Percentiles rank a stretch among this genome's conserved stretches.
These are phyloP conservation scores for Capsicum chinense DNA, from an alignment of 257 asterid genomes.

Conservation along the genomic window DNA sequence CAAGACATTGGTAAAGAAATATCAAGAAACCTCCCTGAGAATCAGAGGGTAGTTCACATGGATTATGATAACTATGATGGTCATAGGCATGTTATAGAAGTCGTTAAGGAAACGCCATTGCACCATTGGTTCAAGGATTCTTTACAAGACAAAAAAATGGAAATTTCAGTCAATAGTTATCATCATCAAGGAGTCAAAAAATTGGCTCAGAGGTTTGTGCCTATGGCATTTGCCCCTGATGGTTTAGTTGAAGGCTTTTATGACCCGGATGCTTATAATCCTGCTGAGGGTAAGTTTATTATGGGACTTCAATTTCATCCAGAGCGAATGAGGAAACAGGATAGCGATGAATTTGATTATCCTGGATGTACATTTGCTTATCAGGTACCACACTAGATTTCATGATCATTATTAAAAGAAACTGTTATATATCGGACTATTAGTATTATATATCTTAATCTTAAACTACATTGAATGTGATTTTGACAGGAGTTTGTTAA, in stretches of 20 bases:
- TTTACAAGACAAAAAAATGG: conserved; percentile 51
- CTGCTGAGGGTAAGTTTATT: conserved; percentile 76
- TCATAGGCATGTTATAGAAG: conserved; percentile 62
- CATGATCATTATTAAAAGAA: background rate
- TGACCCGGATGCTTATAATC: conserved; percentile 78
- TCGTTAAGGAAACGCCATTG: conserved; percentile 67
- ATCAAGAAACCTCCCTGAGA: conserved; percentile 32
- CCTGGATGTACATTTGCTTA: conserved; percentile 68
- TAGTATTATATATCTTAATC: background rate
- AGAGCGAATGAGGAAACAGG: conserved; percentile 67
- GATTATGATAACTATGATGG: conserved; percentile 80
- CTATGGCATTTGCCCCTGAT: conserved; percentile 86
- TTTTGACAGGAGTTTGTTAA: conserved; percentile 50
- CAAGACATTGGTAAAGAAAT: conserved; percentile 72
- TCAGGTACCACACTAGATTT: conserved; percentile 31
- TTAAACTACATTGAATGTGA: background rate
- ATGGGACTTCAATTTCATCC: conserved; percentile 98
- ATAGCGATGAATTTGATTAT: conserved; percentile 72
- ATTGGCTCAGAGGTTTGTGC: conserved; percentile 75
- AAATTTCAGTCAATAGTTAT: conserved; percentile 73
- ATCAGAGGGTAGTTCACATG: conserved; percentile 53
- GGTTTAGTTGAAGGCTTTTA: conserved; percentile 85
- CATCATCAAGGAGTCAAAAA: conserved; percentile 90
- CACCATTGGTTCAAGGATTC: conserved; percentile 72
- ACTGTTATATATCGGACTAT: background rate